A percentile compares a stretch with the other conserved stretches of the same genome.
Evolutionary conservation across 805 yeast species (phyloP).

Genomic region (Kuraishia borneana): DNA sequence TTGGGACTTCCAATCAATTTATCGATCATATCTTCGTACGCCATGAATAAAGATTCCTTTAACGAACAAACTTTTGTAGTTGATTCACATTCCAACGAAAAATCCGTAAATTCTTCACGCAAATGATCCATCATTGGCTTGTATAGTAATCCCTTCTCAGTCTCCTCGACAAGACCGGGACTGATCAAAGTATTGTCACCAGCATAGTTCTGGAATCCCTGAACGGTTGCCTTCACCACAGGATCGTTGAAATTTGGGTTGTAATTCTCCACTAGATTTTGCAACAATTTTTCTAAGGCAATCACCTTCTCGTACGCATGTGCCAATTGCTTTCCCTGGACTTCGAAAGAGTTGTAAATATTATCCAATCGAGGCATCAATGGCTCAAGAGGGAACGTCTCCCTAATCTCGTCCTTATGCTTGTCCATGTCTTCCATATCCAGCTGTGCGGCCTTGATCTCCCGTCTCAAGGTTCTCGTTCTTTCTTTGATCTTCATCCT

Average conservation of each 20-base stretch:
- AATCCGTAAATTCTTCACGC: neutral
- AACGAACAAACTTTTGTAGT: neutral
- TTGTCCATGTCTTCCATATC: slow-evolving; percentile 12
- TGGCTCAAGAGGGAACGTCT: neutral
- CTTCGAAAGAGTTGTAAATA: slow-evolving; percentile 7
- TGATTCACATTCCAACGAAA: neutral
- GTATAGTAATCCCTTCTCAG: neutral
- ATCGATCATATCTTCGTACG: slow-evolving; percentile 1
- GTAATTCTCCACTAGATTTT: slow-evolving; percentile 42
- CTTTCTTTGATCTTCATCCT: slow-evolving; percentile 9
- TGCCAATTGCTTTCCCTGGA: slow-evolving; percentile 7
- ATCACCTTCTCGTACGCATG: slow-evolving; percentile 10
- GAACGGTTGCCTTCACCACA: slow-evolving; percentile 69
- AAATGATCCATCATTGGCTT: too few species aligned
- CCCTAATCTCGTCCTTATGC: slow-evolving; percentile 10
- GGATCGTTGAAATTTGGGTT: slow-evolving; percentile 80
- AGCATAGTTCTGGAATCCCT: slow-evolving; percentile 35
- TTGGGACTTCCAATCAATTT: neutral
- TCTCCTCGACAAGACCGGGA: neutral
- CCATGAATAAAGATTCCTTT: neutral
- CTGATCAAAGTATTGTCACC: slow-evolving; percentile 22
- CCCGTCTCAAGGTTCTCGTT: neutral
- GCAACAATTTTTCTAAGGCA: slow-evolving; percentile 35
- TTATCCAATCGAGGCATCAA: slow-evolving; percentile 13
- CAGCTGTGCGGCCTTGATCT: neutral